Conservation (phyloP, 805 yeast species). For the Torulaspora microellipsoides region DNA sequence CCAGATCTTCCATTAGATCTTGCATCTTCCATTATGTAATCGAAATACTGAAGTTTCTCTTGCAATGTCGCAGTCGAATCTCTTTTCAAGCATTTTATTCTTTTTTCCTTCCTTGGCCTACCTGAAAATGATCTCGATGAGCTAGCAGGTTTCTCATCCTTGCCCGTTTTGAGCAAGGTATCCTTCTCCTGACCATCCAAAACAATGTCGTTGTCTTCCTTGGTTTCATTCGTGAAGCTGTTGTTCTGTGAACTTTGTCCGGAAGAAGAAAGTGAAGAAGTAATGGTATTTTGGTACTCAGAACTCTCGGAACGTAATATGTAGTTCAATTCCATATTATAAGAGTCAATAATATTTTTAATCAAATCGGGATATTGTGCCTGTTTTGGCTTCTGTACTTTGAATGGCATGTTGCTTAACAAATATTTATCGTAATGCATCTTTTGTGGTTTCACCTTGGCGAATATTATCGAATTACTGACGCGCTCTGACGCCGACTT, state of each 20-base stretch:
- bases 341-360: constrained; percentile 4
- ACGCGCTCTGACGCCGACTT: constrained; percentile 1
- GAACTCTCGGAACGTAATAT: constrained; percentile 7
- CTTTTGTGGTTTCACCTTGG: constrained; percentile 11
- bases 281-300: background rate
- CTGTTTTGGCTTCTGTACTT: constrained; percentile 8
- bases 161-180: background rate
- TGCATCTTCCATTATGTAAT: constrained; percentile 7
- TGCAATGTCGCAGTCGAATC: constrained; percentile 11
- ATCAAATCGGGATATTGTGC: background rate
- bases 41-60: constrained; percentile 9
- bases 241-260: background rate
- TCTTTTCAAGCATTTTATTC: constrained; percentile 12
- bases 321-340: constrained; percentile 12
- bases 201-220: background rate
- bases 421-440: constrained; percentile 1
- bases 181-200: background rate
- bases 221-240: background rate
- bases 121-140: constrained; percentile 2
- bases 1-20: constrained; percentile 8
- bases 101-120: constrained; percentile 10
- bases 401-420: constrained; percentile 2
- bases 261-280: background rate
- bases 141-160: background rate
- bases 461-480: constrained; percentile 2